Evolutionary conservation across 2,329 filamentous ascomycete genomes (phyloP), one percentile per base, ranked within the genome.

Genomic region (Xylaria sp.): DNA sequence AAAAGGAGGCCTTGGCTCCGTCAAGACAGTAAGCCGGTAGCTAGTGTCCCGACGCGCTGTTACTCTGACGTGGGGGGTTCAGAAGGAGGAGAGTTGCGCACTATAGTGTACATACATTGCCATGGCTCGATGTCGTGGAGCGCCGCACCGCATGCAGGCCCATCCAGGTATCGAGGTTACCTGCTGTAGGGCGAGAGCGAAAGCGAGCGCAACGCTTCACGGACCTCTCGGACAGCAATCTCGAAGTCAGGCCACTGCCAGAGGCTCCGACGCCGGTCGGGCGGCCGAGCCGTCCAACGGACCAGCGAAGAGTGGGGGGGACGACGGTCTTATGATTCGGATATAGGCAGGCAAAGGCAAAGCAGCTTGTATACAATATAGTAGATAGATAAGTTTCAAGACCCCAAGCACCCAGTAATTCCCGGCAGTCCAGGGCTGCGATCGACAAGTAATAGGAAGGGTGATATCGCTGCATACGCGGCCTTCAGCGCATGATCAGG

Each of bases 1-100:
- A 29, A 17, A 57, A 51, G 58, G 45, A 45, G 33, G 45, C 5
- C 50, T 58, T 47, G 38, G 58, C 36, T 55, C 53, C 53, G 36
- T 17, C 45, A 58, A 44, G 63, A 66, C 50, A 62, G 63, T 62
- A 66, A 66, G 59, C 64, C 49, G 54, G 55, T 33, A 59, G 55
- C 33, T 45, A 50, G 49, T 42, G 42, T 59, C 64, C 64, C 64
- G 47, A 55, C 54, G 55, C 59, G 54, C 59, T 62, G 63, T 66
- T 58, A 66, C 63, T 54, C 53, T 49, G 63, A 62, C 63, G 61
- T 61, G 63, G 58, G 57, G 50, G 39, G 20, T 9, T 42, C 25
- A 56, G 17, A 25, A 33, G 27, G 6, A 27, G 45, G 22, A 17
- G 10, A 53, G 45, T 10, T 20, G 20, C 36, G 36, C 13, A 15